Evolutionary conservation across 345 rosid genomes (phyloP).

Genomic region (Dovyalis caffra): DNA sequence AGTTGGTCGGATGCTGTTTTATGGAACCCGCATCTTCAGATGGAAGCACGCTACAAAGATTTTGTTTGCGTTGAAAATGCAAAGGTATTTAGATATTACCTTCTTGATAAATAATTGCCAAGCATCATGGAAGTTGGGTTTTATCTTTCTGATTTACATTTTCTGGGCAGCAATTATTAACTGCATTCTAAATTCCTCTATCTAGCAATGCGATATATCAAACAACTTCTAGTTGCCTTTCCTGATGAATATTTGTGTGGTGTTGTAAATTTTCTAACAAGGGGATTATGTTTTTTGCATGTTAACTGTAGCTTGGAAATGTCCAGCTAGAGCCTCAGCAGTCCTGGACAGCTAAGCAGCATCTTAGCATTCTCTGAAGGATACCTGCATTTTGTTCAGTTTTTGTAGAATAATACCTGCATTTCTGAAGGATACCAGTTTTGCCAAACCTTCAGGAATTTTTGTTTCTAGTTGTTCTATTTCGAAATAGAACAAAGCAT

Average conservation of each 20-base stretch:
- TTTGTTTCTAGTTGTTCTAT: too few species aligned
- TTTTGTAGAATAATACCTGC: constrained; percentile 7
- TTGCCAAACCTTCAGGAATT: constrained; percentile 5
- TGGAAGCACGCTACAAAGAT: constrained; percentile 93
- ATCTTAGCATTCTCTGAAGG: constrained; percentile 50
- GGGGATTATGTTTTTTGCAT: constrained; percentile 7
- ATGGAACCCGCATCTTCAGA: constrained; percentile 89
- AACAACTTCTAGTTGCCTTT: constrained; percentile 1
- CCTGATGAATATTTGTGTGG: neutral
- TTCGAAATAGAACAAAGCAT: too few species aligned
- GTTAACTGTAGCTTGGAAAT: constrained; percentile 58
- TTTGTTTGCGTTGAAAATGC: constrained; percentile 91
- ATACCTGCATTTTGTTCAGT: constrained; percentile 3
- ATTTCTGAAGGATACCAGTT: too few species aligned
- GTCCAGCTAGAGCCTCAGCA: constrained; percentile 73
- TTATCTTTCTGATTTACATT: neutral
- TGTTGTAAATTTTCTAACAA: neutral
- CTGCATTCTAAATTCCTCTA: neutral
- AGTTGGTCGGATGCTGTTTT: constrained; percentile 96
- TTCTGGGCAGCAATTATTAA: neutral
- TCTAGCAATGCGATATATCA: neutral
- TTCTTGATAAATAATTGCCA: neutral
- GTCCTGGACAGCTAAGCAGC: constrained; percentile 86
- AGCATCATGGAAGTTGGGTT: constrained; percentile 4
- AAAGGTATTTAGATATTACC: constrained; percentile 49